phyloP scores from a whole-genome alignment of 768 basidiomycete species.

The Amanita muscaria region DNA sequence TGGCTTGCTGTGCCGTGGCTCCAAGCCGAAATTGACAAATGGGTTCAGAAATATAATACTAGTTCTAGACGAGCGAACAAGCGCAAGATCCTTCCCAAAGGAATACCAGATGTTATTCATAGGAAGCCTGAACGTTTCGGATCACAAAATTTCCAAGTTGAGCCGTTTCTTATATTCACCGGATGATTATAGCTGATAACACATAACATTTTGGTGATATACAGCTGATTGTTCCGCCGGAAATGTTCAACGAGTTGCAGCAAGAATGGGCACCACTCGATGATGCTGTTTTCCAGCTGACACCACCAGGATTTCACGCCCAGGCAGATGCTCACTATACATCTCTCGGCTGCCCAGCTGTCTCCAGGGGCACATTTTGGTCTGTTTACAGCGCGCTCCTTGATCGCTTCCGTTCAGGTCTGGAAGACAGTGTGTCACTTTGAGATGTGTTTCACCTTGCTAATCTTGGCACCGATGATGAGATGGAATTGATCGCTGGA shows the following conservation, averaged over 20 bases:
- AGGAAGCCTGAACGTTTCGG: conserved; percentile 19
- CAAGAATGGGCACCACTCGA: no score
- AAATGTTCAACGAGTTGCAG: background rate
- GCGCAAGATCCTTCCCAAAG: conserved; percentile 31
- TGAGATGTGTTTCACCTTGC: background rate
- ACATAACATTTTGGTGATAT: no score
- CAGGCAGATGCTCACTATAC: background rate
- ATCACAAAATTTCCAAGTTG: conserved; percentile 13
- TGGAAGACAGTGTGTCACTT: background rate
- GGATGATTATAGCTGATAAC: no score
- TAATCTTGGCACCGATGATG: background rate
- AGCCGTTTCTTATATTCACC: no score
- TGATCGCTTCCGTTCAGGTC: background rate
- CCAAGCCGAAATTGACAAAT: conserved; percentile 29
- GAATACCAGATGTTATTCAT: conserved; percentile 27
- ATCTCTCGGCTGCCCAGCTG: background rate
- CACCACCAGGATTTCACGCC: background rate
- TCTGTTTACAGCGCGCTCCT: background rate
- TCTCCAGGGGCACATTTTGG: background rate
- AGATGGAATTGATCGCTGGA: background rate
- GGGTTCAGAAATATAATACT: conserved; percentile 14
- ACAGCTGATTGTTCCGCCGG: background rate
- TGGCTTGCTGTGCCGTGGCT: conserved; percentile 34
- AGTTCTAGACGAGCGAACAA: conserved; percentile 17
- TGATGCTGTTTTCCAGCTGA: background rate